phyloP scores from a whole-genome alignment of 2,329 filamentous ascomycete species.

The Plenodomus tracheiphilus region DNA sequence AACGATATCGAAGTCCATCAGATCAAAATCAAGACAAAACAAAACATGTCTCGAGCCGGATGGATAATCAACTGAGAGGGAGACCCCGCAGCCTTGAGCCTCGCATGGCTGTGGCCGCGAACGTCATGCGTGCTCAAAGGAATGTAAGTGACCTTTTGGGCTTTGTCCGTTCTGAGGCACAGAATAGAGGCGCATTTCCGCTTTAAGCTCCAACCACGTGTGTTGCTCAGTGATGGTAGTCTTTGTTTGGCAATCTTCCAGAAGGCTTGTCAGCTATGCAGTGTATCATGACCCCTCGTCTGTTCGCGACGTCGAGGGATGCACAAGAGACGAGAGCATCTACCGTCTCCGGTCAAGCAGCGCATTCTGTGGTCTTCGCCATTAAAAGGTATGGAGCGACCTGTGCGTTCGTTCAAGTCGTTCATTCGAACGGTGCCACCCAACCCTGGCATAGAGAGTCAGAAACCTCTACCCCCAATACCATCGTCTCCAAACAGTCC shows the following conservation, averaged over 20 bases:
- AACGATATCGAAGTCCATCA: too few species aligned
- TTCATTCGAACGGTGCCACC: slow-evolving; percentile 30
- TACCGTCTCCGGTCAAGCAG: slow-evolving; percentile 29
- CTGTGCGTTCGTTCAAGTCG: slow-evolving; percentile 38
- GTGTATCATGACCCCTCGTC: slow-evolving; percentile 9
- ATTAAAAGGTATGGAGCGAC: slow-evolving; percentile 39
- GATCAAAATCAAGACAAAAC: background rate
- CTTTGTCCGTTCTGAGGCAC: slow-evolving; percentile 30
- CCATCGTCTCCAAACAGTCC: slow-evolving; percentile 11
- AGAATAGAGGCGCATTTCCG: slow-evolving; percentile 11
- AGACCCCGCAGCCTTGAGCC: background rate
- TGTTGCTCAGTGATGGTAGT: slow-evolving; percentile 7
- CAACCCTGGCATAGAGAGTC: slow-evolving; percentile 12
- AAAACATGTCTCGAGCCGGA: background rate
- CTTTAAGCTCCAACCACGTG: slow-evolving; percentile 27
- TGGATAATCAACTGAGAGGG: background rate
- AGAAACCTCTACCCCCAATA: slow-evolving; percentile 34
- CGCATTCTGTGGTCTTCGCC: slow-evolving; percentile 26
- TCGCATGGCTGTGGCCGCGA: slow-evolving; percentile 1
- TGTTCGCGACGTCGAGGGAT: slow-evolving; percentile 29
- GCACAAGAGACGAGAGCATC: slow-evolving; percentile 21
- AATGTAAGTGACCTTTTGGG: slow-evolving; percentile 4
- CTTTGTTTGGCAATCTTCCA: slow-evolving; percentile 40
- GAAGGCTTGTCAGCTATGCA: slow-evolving; percentile 18
- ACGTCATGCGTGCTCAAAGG: slow-evolving; percentile 3